Conservation (phyloP, 805 yeast genomes). For the Nakazawaea populi region DNA sequence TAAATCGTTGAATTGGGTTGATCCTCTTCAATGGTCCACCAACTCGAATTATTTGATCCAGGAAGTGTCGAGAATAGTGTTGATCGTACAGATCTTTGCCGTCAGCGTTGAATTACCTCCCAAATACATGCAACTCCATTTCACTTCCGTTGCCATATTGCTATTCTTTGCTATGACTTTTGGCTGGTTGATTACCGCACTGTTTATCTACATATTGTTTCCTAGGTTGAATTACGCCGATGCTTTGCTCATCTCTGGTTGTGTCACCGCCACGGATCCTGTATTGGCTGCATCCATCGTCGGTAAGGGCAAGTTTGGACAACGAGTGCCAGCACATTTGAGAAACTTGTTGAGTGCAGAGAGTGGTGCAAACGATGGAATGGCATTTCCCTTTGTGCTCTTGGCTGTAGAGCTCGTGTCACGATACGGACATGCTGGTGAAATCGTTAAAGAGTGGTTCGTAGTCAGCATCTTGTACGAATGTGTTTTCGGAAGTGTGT, state of each 20-base stretch:
- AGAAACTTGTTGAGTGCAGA: slow-evolving; percentile 80
- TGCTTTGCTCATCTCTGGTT: slow-evolving; percentile 72
- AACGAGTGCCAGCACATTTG: slow-evolving; percentile 89
- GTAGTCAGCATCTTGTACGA: slow-evolving; percentile 72
- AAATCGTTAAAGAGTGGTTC: slow-evolving; percentile 77
- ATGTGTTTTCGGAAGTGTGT: slow-evolving; percentile 69
- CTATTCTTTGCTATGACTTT: slow-evolving; percentile 83
- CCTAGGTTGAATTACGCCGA: slow-evolving; percentile 64
- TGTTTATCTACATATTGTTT: slow-evolving; percentile 72
- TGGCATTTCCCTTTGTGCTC: slow-evolving; percentile 89
- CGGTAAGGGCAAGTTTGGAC: slow-evolving; percentile 89
- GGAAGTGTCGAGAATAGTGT: slow-evolving; percentile 76
- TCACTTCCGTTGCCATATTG: slow-evolving; percentile 69
- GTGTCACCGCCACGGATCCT: slow-evolving; percentile 94
- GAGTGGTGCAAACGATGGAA: slow-evolving; percentile 89
- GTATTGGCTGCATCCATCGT: slow-evolving; percentile 93
- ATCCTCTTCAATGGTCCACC: slow-evolving; percentile 64
- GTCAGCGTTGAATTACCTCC: slow-evolving; percentile 92
- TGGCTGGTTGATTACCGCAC: slow-evolving; percentile 83
- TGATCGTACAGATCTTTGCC: slow-evolving; percentile 87
- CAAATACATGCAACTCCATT: slow-evolving; percentile 80
- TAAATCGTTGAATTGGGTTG: slow-evolving; percentile 75
- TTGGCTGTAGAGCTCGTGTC: slow-evolving; percentile 62
- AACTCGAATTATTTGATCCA: slow-evolving; percentile 72
- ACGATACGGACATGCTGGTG: slow-evolving; percentile 59